Percentiles rank a stretch among this genome's conserved stretches.
phyloP scores from a whole-genome alignment of 2,329 filamentous ascomycete genomes.

The Corniculantispora saksenae region DNA sequence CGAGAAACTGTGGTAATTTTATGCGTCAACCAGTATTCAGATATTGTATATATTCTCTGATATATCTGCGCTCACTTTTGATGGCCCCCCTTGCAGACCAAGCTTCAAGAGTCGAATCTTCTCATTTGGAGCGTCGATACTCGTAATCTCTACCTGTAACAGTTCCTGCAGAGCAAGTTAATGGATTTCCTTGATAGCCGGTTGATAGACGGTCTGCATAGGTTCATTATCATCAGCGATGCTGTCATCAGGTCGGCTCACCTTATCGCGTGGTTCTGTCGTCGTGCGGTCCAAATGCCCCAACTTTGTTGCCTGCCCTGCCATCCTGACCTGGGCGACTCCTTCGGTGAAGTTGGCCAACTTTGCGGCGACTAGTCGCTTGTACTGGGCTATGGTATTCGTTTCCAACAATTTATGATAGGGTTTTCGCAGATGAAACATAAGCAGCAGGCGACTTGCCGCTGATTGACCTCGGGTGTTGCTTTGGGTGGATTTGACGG shows the following conservation, averaged over 20 bases:
- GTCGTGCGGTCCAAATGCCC: conserved; percentile 72
- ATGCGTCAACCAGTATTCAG: neutral
- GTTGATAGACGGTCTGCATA: neutral
- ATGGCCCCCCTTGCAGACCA: conserved; percentile 48
- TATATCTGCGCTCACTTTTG: conserved; percentile 45
- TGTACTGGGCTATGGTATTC: neutral
- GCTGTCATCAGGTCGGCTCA: conserved; percentile 25
- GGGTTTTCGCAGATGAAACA: neutral
- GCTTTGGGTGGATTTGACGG: neutral
- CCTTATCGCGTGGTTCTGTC: conserved; percentile 67
- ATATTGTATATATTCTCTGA: neutral
- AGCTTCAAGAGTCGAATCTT: conserved; percentile 70
- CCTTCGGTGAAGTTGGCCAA: neutral
- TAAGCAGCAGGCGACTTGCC: neutral
- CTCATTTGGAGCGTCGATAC: conserved; percentile 66
- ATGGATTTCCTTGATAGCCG: neutral
- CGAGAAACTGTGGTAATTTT: conserved; percentile 58
- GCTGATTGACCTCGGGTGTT: neutral
- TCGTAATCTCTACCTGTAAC: conserved; percentile 60
- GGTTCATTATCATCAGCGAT: neutral
- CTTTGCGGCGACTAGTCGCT: neutral
- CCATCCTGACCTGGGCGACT: neutral
- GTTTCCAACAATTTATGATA: neutral
- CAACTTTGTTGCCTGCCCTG: neutral
- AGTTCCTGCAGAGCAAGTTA: conserved; percentile 40